Evolutionary conservation across 768 basidiomycete genomes (phyloP), one percentile per base, ranked within the genome.

Genomic region (Cyathus striatus): DNA sequence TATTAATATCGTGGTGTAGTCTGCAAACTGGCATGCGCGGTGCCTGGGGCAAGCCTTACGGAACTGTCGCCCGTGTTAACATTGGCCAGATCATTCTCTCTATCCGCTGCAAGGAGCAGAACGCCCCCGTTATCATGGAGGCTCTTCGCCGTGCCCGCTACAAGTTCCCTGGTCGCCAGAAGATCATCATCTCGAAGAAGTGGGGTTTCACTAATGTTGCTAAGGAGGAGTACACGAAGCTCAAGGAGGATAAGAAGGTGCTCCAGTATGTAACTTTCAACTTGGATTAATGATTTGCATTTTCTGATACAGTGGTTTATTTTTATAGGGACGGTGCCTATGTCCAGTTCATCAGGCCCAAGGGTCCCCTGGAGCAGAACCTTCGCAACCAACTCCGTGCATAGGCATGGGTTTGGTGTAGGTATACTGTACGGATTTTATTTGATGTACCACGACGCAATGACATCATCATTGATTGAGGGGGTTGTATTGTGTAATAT

Each of bases 161-260:
- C 83, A 99, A 98, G 83, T 95, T 93, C 86, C 90, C 91, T n/a
- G 91, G 92, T 44, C 82, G 91, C 60, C 92, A 95, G 76, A 95
- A 95, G 81, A 93, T 95, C 65, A 93, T 94, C 52, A 76, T 92
- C 53, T 90, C 86, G 45, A 91, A 91, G 79, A 96, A 95, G 79
- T 97, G 96, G 93, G 94, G 94, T 48, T 98, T 99, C 75, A 99
- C 96, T 32, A 86, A 87, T 56, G 92, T 97, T 46, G 80, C 82
- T 62, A 84, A 91, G 66, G 84, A 81, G 54, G 92, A 94, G 38
- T 98, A 95, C 66, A 56, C 77, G 59, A 83, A 81, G 69, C 74
- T 94, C 53, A 94, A 95, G 78, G 81, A 82, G 58, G 86, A 91
- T 33, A 92, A 92, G 77, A 79, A 79, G 64, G 89, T 96, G 55